Evolutionary conservation across 1,284 basidiomycete genomes (phyloP).

Genomic region (Puccinia novopanici): DNA sequence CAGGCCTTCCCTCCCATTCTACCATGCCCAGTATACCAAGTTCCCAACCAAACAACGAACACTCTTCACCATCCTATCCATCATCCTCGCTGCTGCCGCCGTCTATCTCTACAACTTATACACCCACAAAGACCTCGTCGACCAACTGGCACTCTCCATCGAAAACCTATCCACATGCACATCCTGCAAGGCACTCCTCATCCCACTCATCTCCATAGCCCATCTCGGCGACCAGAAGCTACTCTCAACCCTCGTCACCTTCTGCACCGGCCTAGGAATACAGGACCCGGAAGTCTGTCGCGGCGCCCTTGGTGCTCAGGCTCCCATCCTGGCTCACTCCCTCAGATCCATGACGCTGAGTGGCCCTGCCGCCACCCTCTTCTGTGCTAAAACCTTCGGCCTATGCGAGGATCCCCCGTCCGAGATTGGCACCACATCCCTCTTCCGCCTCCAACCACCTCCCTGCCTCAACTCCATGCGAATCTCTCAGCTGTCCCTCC

Average conservation of each 20-base stretch:
- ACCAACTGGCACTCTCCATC: conserved; percentile 41
- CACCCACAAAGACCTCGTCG: conserved; percentile 36
- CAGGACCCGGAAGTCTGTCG: conserved; percentile 65
- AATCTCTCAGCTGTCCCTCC: neutral
- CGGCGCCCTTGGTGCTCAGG: conserved; percentile 64
- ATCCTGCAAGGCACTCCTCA: conserved; percentile 43
- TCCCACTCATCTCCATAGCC: conserved; percentile 46
- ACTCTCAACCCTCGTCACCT: conserved; percentile 37
- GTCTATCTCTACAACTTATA: conserved; percentile 41
- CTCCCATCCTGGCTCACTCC: conserved; percentile 67
- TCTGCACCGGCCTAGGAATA: conserved; percentile 52
- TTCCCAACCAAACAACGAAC: conserved; percentile 20
- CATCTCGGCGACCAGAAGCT: conserved; percentile 44
- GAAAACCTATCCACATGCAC: conserved; percentile 47
- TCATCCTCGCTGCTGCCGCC: conserved; percentile 10
- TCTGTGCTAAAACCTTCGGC: conserved; percentile 67
- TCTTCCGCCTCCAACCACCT: conserved; percentile 7
- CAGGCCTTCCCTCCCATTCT: conserved; percentile 19
- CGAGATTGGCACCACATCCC: conserved; percentile 51
- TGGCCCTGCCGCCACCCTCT: conserved; percentile 64
- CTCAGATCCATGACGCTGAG: conserved; percentile 64
- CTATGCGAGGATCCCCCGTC: conserved; percentile 62
- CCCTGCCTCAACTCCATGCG: neutral
- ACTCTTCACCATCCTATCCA: conserved; percentile 14
- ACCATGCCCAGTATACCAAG: conserved; percentile 34